Conservation (phyloP, 148 eudicot species). For the Camellia lanceoleosa region DNA sequence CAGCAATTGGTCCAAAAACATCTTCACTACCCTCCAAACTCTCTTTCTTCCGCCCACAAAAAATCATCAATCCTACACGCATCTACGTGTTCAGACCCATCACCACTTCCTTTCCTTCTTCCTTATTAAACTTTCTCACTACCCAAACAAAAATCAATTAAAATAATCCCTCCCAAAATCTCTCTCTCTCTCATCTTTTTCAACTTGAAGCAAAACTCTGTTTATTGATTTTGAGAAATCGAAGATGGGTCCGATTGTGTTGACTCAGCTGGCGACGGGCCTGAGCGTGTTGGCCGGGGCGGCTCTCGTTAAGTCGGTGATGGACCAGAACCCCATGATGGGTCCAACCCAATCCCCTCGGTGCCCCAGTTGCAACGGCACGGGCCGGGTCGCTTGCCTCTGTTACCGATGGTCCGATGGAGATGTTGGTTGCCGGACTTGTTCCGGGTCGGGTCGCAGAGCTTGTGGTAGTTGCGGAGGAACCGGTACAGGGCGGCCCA, state of each 20-base stretch:
- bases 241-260: slow-evolving; percentile 65
- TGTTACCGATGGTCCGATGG: slow-evolving; percentile 92
- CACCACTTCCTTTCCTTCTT: slow-evolving; percentile 17
- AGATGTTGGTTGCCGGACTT: slow-evolving; percentile 71
- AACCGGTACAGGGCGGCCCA: slow-evolving; percentile 75
- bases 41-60: not conserved
- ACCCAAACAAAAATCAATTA: not conserved
- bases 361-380: slow-evolving; percentile 78
- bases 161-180: not conserved
- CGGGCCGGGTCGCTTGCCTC: slow-evolving; percentile 72
- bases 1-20: not conserved
- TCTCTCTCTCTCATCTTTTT: not conserved
- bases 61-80: not conserved
- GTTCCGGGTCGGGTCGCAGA: slow-evolving; percentile 75
- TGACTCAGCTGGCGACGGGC: slow-evolving; percentile 76
- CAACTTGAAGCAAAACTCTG: not conserved
- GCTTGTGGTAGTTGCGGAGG: slow-evolving; percentile 86
- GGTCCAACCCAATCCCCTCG: slow-evolving; percentile 63
- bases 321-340: slow-evolving; percentile 61
- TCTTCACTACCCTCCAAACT: slow-evolving; percentile 18
- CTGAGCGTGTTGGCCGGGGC: slow-evolving; percentile 81
- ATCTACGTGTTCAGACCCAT: slow-evolving; percentile 12
- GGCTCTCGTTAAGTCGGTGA: slow-evolving; percentile 54
- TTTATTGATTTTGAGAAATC: not conserved
- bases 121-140: not conserved